Evolutionary conservation across 148 eudicot species (phyloP).

Genomic region (Rhododendron williamsianum): DNA sequence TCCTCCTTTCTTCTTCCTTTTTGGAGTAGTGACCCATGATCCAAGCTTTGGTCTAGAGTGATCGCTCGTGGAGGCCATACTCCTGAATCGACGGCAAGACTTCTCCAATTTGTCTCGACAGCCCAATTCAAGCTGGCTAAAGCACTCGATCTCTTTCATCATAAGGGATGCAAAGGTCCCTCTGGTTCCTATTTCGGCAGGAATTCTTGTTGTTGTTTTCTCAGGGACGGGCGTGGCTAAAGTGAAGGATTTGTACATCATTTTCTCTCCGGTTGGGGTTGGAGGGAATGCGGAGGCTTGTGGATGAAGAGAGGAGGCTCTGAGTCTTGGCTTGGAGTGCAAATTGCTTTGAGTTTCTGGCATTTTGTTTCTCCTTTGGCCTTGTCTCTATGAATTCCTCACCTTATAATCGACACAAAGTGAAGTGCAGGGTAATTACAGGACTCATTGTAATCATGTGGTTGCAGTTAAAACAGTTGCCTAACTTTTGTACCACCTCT

Average conservation of each 20-base stretch:
- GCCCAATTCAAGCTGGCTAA: constrained; percentile 27
- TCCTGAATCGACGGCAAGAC: constrained; percentile 5
- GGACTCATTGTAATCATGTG: constrained; percentile 18
- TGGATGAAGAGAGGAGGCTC: constrained; percentile 15
- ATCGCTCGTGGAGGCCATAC: constrained; percentile 17
- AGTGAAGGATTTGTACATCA: constrained; percentile 24
- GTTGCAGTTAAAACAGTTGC: constrained; percentile 18
- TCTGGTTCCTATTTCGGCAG: constrained; percentile 48
- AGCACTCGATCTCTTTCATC: constrained; percentile 54
- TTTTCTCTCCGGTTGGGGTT: constrained; percentile 1
- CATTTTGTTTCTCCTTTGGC: constrained; percentile 8
- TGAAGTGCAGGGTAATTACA: background rate
- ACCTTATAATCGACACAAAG: constrained; percentile 3
- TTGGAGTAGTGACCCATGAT: constrained; percentile 16
- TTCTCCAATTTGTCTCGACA: constrained; percentile 15
- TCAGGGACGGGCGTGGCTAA: constrained; percentile 13
- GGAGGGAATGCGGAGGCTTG: constrained; percentile 16
- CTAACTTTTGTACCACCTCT: constrained; percentile 6
- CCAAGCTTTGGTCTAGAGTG: constrained; percentile 16
- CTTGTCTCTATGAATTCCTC: constrained; percentile 6
- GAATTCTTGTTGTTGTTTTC: constrained; percentile 29
- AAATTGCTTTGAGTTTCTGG: constrained; percentile 7
- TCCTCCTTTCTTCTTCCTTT: constrained; percentile 36
- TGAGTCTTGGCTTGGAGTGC: constrained; percentile 9
- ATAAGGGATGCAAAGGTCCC: constrained; percentile 58